Evolutionary conservation across 768 basidiomycete genomes (phyloP).

Genomic region (Tremella fuciformis): DNA sequence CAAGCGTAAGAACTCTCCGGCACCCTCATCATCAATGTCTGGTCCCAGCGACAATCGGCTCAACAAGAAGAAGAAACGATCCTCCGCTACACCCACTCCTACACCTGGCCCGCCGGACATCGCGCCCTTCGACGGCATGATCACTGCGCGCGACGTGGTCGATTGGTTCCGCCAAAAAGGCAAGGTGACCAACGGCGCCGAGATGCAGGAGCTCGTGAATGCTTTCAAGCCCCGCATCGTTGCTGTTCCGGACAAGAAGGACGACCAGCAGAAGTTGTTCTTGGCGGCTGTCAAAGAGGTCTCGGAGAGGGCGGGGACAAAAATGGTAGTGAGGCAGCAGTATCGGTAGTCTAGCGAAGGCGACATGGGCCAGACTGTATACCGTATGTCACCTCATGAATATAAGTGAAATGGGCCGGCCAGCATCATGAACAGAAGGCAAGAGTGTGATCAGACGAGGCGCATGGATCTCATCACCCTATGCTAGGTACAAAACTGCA

Average conservation of each 20-base stretch:
- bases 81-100: constrained; percentile 24
- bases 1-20: constrained; percentile 26
- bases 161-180: constrained; percentile 30
- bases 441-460: no score
- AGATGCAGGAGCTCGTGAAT: constrained; percentile 25
- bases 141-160: constrained; percentile 34
- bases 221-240: constrained; percentile 32
- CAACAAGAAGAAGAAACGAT: constrained; percentile 30
- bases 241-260: constrained; percentile 15
- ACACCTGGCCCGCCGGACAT: constrained; percentile 33
- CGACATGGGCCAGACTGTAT: background rate
- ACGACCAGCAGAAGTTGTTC: constrained; percentile 34
- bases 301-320: constrained; percentile 19
- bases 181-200: constrained; percentile 12
- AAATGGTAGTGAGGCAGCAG: constrained; percentile 28
- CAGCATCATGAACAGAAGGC: no score
- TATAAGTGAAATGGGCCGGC: no score
- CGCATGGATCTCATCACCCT: no score
- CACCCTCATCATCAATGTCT: background rate
- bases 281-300: constrained; percentile 20
- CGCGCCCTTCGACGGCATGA: constrained; percentile 35
- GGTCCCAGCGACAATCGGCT: constrained; percentile 6
- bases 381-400: no score
- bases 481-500: background rate
- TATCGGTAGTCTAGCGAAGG: constrained; percentile 12